These are phyloP conservation scores for Astrocystis sublimbata DNA, from an alignment of 495 filamentous ascomycete species.

Conservation along the genomic window DNA sequence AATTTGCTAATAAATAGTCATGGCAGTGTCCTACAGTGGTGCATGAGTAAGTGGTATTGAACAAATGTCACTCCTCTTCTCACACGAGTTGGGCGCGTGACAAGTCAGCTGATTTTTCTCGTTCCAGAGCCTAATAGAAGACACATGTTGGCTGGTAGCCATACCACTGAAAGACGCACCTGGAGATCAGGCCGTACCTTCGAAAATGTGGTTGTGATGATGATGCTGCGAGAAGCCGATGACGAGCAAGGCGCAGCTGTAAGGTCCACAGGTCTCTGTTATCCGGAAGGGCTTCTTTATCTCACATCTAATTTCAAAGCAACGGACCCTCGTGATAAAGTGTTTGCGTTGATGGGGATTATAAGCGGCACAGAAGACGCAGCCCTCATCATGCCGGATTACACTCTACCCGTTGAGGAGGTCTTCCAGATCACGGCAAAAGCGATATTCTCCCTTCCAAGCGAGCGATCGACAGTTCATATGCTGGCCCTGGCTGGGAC, in stretches of 20 bases:
- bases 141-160: not conserved
- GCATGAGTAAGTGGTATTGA: not conserved
- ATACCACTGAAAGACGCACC: not conserved
- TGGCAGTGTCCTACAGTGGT: not conserved
- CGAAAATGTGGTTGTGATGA: conserved; percentile 1
- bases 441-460: not conserved
- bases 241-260: not conserved
- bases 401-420: conserved; percentile 1
- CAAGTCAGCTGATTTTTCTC: not conserved
- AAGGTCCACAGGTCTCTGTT: not conserved
- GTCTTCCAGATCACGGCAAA: not conserved
- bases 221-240: not conserved
- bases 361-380: not conserved
- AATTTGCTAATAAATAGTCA: not conserved
- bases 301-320: not conserved
- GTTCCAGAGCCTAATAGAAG: not conserved
- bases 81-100: not conserved
- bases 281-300: conserved; percentile 1
- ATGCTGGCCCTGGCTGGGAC: not conserved
- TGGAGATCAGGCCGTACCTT: not conserved
- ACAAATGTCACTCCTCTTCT: not conserved
- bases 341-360: not conserved
- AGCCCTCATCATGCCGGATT: not conserved
- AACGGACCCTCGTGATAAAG: conserved; percentile 3
- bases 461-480: not conserved